A percentile compares a stretch with the other conserved stretches of the same genome.
phyloP scores from a whole-genome alignment of 257 asterid genomes.

The Leonotis leonurus region DNA sequence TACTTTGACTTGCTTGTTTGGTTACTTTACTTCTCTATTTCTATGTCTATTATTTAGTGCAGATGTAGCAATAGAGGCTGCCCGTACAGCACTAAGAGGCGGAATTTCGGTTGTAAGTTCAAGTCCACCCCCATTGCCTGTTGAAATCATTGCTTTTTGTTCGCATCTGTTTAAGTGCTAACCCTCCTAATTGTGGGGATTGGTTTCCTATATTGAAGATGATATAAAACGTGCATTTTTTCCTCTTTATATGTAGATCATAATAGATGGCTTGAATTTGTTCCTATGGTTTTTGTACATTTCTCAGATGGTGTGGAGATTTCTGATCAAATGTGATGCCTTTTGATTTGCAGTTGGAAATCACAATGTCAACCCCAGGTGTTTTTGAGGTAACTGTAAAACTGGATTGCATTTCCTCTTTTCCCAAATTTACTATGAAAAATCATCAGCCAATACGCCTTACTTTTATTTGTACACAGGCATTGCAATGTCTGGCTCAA shows the following conservation, averaged over 20 bases:
- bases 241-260: too few relatives aligned
- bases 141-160: too few relatives aligned
- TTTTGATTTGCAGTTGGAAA: constrained; percentile 56
- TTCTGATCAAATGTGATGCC: constrained; percentile 5
- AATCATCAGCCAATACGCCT: not conserved
- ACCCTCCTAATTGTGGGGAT: too few relatives aligned
- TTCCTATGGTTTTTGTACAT: not conserved
- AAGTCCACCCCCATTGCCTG: too few relatives aligned
- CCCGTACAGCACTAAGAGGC: constrained; percentile 61
- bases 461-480: constrained; percentile 26
- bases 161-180: too few relatives aligned
- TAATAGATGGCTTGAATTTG: not conserved
- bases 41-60: constrained; percentile 43
- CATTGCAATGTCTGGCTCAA: constrained; percentile 40
- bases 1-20: not conserved
- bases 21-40: constrained; percentile 4
- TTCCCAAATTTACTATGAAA: not conserved
- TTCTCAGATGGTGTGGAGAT: not conserved
- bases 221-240: too few relatives aligned
- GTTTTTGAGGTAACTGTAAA: constrained; percentile 52
- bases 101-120: constrained; percentile 70
- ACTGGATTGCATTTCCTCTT: not conserved
- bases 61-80: constrained; percentile 73
- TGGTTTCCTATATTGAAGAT: too few relatives aligned
- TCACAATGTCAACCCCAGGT: constrained; percentile 68